Evolutionary conservation across 805 yeast species (phyloP).

Genomic region (Zygosaccharomyces pseudorouxii): DNA sequence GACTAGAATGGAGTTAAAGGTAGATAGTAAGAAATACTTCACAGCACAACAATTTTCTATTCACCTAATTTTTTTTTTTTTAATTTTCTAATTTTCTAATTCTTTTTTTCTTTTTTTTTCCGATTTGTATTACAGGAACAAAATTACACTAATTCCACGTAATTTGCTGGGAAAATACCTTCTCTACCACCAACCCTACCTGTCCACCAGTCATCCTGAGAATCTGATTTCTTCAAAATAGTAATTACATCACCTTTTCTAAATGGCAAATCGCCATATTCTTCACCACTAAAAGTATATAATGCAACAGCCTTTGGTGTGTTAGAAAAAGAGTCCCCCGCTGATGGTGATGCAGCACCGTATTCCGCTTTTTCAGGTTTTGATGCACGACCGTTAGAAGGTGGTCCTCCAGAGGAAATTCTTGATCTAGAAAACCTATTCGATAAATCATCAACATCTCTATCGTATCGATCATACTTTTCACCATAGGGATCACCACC

Average conservation of each 20-base stretch:
- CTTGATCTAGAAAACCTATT: constrained; percentile 36
- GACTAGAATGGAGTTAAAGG: background rate
- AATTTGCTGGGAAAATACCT: constrained; percentile 97
- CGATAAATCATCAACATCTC: constrained; percentile 38
- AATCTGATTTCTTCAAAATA: constrained; percentile 77
- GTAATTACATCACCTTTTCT: constrained; percentile 91
- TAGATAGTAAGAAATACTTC: background rate
- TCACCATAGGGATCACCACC: constrained; percentile 82
- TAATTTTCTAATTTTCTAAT: background rate
- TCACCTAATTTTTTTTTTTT: background rate
- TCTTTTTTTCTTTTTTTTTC: background rate
- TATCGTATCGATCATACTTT: constrained; percentile 51
- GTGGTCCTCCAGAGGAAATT: constrained; percentile 36
- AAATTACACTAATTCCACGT: constrained; percentile 62
- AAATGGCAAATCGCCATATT: constrained; percentile 88
- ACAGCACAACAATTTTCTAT: background rate
- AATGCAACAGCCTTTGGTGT: constrained; percentile 85
- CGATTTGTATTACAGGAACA: background rate
- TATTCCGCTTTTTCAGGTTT: constrained; percentile 43
- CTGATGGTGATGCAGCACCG: constrained; percentile 21
- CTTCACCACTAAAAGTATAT: constrained; percentile 86
- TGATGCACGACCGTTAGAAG: constrained; percentile 37
- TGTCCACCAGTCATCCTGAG: constrained; percentile 98
- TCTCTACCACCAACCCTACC: constrained; percentile 78
- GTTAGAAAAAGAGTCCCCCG: constrained; percentile 20